Evolutionary conservation across 2,329 filamentous ascomycete species (phyloP), one percentile per base, ranked within the genome.

Genomic region (Chrysoporthe puriensis): DNA sequence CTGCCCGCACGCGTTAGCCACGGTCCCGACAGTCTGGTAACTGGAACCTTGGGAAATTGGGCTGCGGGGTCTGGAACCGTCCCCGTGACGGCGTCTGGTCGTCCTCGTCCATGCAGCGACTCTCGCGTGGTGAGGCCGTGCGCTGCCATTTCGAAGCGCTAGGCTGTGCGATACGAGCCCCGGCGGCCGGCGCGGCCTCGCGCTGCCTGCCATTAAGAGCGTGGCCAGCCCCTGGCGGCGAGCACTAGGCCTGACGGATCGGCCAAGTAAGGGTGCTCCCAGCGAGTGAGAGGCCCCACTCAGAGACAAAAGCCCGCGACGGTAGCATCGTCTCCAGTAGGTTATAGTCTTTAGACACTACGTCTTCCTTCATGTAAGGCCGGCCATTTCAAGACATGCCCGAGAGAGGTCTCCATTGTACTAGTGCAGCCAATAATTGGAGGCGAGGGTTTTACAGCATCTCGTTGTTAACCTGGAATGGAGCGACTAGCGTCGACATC

Each of bases 1-100:
- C 42, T 62, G 56, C 61, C 48, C 13, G 54, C 36, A 44, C 57
- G 64, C 54, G 63, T 63, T 61, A 64, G 46, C 46, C 36, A 57
- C 58, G 56, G 48, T 40, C 67, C 67, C 68, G 68, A 65, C 65
- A 67, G 62, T 64, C 60, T 65, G 68, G 67, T 50, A 64, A 64
- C 56, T 11, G 59, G 48, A 52, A 34, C 16, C 32, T 43, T 66
- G 63, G 56, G 61, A 69, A 57, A 67, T 69, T 67, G 42, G 62
- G 40, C 42, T 67, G 68, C 40, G 62, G 63, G 56, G 57, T 54
- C 58, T 44, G 40, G 62, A 46, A 42, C 36, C 57, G 57, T 56
- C 40, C 21, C 36, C 64, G 60, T 57, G 50, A 56, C 21, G 40
- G 14, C 32, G 7, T 36, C 7, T 43, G 13, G 21, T 46, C 32